These are phyloP conservation scores for Camellia japonica DNA, from an alignment of 148 eudicot species.

Conservation along the genomic window DNA sequence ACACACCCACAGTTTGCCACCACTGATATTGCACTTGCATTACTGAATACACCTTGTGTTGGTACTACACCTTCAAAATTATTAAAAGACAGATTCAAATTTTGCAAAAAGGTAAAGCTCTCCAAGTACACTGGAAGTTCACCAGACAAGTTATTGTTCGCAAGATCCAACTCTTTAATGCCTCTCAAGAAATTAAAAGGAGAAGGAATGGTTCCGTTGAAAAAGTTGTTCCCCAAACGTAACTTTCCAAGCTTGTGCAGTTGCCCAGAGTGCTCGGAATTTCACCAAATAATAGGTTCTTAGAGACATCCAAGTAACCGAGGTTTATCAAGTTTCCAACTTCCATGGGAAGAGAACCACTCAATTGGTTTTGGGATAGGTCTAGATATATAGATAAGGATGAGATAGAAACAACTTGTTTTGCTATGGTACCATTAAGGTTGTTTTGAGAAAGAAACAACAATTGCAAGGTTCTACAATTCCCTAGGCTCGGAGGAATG, in stretches of 20 bases:
- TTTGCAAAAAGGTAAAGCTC: conserved; percentile 1
- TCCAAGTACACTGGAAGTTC: neutral
- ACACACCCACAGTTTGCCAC: conserved; percentile 35
- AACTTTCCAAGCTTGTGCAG: conserved; percentile 2
- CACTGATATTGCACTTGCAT: conserved; percentile 16
- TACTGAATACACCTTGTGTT: conserved; percentile 17
- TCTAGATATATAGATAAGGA: neutral
- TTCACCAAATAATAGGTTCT: conserved; percentile 10
- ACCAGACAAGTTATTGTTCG: conserved; percentile 19
- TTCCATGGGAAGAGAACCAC: conserved; percentile 2
- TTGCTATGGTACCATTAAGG: neutral
- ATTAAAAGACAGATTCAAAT: conserved; percentile 25
- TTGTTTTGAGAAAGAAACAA: neutral
- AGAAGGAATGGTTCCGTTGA: conserved; percentile 15
- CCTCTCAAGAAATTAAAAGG: neutral
- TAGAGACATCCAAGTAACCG: conserved; percentile 1
- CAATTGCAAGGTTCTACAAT: neutral
- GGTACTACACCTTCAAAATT: conserved; percentile 39
- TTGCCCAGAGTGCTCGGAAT: conserved; percentile 7
- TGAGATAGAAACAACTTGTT: neutral
- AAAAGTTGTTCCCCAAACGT: neutral
- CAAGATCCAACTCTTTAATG: conserved; percentile 12
- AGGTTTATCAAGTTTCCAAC: conserved; percentile 11
- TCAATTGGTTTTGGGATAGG: neutral
- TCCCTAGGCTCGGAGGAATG: neutral